Base-by-base conservation (phyloP, 2,329 filamentous ascomycete genomes). In the Fusarium kyushuense region DNA sequence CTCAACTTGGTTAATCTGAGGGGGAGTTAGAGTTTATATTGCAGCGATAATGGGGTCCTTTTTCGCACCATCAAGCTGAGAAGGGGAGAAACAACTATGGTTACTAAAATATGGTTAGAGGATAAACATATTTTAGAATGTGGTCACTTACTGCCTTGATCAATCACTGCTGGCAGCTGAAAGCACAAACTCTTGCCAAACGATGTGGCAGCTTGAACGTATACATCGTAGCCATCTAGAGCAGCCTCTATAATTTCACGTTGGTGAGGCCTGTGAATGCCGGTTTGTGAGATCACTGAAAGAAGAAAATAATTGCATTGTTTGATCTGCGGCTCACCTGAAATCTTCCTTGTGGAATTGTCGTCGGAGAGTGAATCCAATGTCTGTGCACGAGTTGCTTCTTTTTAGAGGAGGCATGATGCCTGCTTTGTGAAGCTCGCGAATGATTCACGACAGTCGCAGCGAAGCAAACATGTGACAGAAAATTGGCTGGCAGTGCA, bases 151-250 rank as follows among this genome's bases (percentile, higher is more conserved):
- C 92, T 93, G 69, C 95, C 95, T 77, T 90, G 88, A 74, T 95
- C 91, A 58, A 97, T 90, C 32, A 97, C 89, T 25, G 94, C 94
- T 11, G 94, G 94, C 2, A 97, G 84, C 77, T 97, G 94, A 76
- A 95, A 97, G 81, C 95, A 97, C 54, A 97, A 79, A 75, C 93
- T 96, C 79, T 97, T 97, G 41, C 94, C 95, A 77, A 97, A 97
- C 12, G 91, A 93, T 5, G 92, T 94, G 55, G 92, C 92, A 46
- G 95, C 95, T 79, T 97, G 95, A 1, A 98, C 86, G 75, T 97
- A 97, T 42, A 98, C 91, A 89, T 98, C 95, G 66, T 94, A 86
- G 17, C 93, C 91, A 57, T 91, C 88, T 11, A 97, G 84, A 4
- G 92, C 92, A 10, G 93, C 92, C 59, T 86, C 84, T 56, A 98